phyloP scores from a whole-genome alignment of 164 flowering plant species.

The Stephania yunnanensis region DNA sequence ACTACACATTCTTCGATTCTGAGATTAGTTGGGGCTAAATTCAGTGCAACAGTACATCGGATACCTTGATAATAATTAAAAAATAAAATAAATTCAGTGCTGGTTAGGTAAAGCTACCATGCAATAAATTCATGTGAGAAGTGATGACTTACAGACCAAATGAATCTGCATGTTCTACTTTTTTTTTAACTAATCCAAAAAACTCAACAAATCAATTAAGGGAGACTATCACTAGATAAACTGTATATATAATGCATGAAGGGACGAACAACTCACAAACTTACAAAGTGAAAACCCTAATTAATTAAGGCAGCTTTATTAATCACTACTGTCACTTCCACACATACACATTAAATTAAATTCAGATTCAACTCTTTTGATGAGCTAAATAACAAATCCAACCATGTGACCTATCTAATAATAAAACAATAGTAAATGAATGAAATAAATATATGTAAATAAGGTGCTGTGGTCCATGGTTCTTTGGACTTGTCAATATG shows the following conservation, averaged over 20 bases:
- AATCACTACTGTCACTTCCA: constrained; percentile 17
- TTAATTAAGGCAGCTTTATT: constrained; percentile 10
- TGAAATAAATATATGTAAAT: neutral
- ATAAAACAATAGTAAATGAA: neutral
- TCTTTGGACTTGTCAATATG: constrained; percentile 24
- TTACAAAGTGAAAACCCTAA: constrained; percentile 5
- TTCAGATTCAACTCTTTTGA: constrained; percentile 18
- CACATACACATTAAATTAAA: constrained; percentile 21
- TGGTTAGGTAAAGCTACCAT: neutral
- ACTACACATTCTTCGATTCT: too few relatives aligned
- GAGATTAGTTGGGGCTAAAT: too few relatives aligned
- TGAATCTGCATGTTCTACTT: neutral
- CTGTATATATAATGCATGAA: neutral
- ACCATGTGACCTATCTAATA: constrained; percentile 31
- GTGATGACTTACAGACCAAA: neutral
- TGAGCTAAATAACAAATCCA: constrained; percentile 27
- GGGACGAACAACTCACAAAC: neutral
- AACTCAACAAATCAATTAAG: neutral
- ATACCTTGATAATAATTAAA: too few relatives aligned
- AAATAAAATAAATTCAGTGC: too few relatives aligned
- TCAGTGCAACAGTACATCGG: too few relatives aligned
- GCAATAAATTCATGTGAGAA: neutral
- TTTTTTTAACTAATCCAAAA: neutral
- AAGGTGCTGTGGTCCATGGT: constrained; percentile 28
- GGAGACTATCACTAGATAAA: constrained; percentile 2